Evolutionary conservation across 257 asterid genomes (phyloP).

Genomic region (Mitragyna speciosa): DNA sequence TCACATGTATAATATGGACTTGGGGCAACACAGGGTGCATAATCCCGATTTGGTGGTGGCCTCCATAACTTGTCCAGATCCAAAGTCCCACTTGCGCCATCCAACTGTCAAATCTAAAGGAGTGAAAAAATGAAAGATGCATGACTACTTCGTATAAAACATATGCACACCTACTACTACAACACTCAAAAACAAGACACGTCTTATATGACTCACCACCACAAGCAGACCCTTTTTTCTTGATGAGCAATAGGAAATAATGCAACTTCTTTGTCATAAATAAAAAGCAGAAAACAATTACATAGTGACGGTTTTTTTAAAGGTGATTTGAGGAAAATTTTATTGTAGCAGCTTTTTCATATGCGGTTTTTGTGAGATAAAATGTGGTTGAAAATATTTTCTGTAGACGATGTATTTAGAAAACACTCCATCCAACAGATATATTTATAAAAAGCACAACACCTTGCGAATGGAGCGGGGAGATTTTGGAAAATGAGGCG

Average conservation of each 20-base stretch:
- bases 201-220: constrained; percentile 11
- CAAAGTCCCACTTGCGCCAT: constrained; percentile 43
- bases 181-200: constrained; percentile 9
- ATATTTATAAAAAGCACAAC: constrained; percentile 17
- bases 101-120: constrained; percentile 86
- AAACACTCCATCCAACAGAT: too few species aligned
- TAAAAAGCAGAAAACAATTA: not conserved
- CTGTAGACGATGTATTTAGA: too few species aligned
- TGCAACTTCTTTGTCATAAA: not conserved
- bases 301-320: not conserved
- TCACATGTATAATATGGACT: constrained; percentile 62
- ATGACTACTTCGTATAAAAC: constrained; percentile 41
- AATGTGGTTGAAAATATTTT: too few species aligned
- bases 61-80: constrained; percentile 68
- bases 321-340: too few species aligned
- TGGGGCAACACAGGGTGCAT: constrained; percentile 70
- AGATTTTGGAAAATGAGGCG: constrained; percentile 47
- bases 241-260: not conserved
- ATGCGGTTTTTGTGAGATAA: too few species aligned
- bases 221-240: not conserved
- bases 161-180: constrained; percentile 10
- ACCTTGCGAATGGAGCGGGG: constrained; percentile 62
- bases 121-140: constrained; percentile 69
- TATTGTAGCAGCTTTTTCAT: too few species aligned
- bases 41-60: constrained; percentile 68